phyloP scores from a whole-genome alignment of 352 stramenopile species.

The Phytophthora hybrid region DNA sequence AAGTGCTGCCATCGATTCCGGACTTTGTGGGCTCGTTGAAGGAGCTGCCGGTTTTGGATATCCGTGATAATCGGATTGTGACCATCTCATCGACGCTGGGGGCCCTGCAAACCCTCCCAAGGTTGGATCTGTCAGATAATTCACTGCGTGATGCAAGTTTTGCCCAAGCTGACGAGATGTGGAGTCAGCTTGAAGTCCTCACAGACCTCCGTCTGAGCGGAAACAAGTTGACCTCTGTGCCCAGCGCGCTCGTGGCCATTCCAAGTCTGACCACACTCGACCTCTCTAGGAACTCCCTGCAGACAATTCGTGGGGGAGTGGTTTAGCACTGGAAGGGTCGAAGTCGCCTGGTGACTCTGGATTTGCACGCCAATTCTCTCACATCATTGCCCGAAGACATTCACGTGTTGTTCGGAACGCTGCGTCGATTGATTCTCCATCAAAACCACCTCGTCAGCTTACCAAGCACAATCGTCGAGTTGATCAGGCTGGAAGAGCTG shows the following conservation, averaged over 20 bases:
- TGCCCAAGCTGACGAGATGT: slow-evolving; percentile 20
- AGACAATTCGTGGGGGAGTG: slow-evolving; percentile 28
- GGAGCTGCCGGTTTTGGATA: slow-evolving; percentile 40
- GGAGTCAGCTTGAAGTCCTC: slow-evolving; percentile 24
- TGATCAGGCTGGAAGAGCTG: slow-evolving; percentile 38
- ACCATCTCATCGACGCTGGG: slow-evolving; percentile 27
- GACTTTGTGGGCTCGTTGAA: slow-evolving; percentile 28
- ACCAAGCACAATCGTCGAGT: slow-evolving; percentile 42
- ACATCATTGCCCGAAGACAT: slow-evolving; percentile 50
- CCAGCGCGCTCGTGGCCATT: slow-evolving; percentile 21
- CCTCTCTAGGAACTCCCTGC: slow-evolving; percentile 32
- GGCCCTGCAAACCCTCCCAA: slow-evolving; percentile 31
- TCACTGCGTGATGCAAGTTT: slow-evolving; percentile 45
- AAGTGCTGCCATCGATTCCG: slow-evolving; percentile 28
- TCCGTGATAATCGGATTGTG: slow-evolving; percentile 40
- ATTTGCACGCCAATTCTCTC: slow-evolving; percentile 56
- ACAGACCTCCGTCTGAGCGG: slow-evolving; percentile 27
- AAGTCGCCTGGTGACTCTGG: slow-evolving; percentile 37
- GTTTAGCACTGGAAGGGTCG: slow-evolving; percentile 33
- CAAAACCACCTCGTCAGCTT: slow-evolving; percentile 55
- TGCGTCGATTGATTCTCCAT: slow-evolving; percentile 48
- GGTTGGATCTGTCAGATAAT: slow-evolving; percentile 54
- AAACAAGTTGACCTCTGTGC: slow-evolving; percentile 35
- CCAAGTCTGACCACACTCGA: slow-evolving; percentile 33
- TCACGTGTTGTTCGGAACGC: slow-evolving; percentile 29